phyloP scores from a whole-genome alignment of 345 rosid genomes.

The Ailanthus altissimus region DNA sequence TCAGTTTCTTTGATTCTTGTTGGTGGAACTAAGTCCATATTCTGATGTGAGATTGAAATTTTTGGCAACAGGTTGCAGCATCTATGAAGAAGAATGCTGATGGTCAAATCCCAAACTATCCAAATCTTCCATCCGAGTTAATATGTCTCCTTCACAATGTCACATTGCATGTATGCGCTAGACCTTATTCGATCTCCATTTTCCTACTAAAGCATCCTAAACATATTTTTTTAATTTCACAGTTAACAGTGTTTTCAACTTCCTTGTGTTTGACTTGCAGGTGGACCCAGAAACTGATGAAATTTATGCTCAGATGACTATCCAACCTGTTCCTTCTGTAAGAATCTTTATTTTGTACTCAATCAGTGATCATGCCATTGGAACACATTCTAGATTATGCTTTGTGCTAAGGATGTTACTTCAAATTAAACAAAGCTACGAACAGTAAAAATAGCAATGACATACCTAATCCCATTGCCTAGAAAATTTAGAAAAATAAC shows the following conservation, averaged over 20 bases:
- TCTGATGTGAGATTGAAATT: constrained; percentile 16
- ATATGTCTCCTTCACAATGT: constrained; percentile 82
- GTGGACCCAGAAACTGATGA: constrained; percentile 96
- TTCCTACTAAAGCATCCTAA: not conserved
- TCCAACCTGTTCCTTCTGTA: constrained; percentile 80
- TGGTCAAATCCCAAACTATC: constrained; percentile 81
- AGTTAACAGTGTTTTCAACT: constrained; percentile 16
- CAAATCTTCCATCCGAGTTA: constrained; percentile 86
- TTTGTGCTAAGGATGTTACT: constrained; percentile 4
- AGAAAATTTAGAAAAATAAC: not conserved
- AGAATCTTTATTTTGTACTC: constrained; percentile 27
- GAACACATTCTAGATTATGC: not conserved
- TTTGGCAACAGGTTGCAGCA: constrained; percentile 74
- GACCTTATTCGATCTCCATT: constrained; percentile 1
- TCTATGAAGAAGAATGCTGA: constrained; percentile 83
- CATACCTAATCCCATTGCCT: not conserved
- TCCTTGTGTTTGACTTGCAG: constrained; percentile 43
- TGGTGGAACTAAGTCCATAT: constrained; percentile 8
- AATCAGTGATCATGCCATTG: not conserved
- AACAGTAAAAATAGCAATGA: constrained; percentile 1
- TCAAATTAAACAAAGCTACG: constrained; percentile 9
- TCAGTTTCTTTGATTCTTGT: not conserved
- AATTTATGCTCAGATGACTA: constrained; percentile 97
- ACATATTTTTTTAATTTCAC: not conserved
- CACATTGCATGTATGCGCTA: constrained; percentile 66